These are phyloP conservation scores for Ogataea ganodermae DNA, from an alignment of 805 yeast species.

Conservation along the genomic window DNA sequence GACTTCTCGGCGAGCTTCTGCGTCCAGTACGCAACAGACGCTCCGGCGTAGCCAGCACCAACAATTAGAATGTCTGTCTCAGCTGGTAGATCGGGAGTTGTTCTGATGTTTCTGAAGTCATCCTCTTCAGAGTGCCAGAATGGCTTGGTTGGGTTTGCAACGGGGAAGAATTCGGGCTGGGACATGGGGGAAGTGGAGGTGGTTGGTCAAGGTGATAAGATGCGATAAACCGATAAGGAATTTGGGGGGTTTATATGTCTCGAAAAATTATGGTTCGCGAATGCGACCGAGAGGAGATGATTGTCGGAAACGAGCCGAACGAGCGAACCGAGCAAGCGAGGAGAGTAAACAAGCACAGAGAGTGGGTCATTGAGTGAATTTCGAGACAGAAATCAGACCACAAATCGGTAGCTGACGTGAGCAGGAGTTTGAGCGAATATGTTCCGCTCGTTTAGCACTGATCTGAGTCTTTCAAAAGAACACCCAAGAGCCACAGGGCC, in stretches of 20 bases:
- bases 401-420: no score
- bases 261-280: constrained; percentile 1
- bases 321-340: no score
- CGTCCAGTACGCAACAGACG: constrained; percentile 36
- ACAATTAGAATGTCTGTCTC: constrained; percentile 43
- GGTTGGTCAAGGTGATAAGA: not conserved
- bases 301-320: not conserved
- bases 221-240: no score
- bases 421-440: no score
- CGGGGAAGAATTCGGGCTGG: constrained; percentile 18
- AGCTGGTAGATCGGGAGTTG: constrained; percentile 36
- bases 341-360: no score
- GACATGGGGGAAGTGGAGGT: not conserved
- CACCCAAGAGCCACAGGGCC: no score
- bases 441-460: no score
- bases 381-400: not conserved
- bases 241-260: not conserved
- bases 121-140: constrained; percentile 29
- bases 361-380: no score
- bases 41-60: constrained; percentile 50
- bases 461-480: no score
- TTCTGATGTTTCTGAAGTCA: constrained; percentile 19
- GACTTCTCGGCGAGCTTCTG: constrained; percentile 1
- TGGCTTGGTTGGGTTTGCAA: constrained; percentile 24
- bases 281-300: not conserved